Evolutionary conservation across 2,329 filamentous ascomycete species (phyloP), one percentile per base, ranked within the genome.

Genomic region (Pleomassaria siparia): DNA sequence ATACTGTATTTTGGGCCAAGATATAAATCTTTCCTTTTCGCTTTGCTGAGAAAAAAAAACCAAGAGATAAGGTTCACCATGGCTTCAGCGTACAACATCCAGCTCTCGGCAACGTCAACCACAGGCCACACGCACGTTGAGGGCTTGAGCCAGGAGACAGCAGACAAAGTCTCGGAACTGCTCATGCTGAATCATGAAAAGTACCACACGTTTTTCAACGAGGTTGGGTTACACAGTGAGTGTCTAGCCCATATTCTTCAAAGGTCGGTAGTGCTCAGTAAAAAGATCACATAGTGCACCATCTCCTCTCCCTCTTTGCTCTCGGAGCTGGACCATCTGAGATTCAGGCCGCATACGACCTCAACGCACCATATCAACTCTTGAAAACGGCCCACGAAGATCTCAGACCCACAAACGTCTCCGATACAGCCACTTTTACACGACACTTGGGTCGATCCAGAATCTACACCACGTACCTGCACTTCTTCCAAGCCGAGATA

Each of bases 321-420:
- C 40, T 64, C 18, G 60, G 60, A 7, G 61, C 55, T 13, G 50
- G 49, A 1, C 40, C 51, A 12, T 20, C 28, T 9, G 53, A 63
- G 44, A 47, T 64, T 12, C 47, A 57, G 13, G 43, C 37, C 9
- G 52, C 50, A 3, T 64, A 54, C 15, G 49, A 54, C 16, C 22
- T 50, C n/a, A 59, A 59, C 22, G 48, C 53, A 10, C 33, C 30
- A 9, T 63, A 59, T 13, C 61, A 64, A 42, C 37, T 80, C 7
- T 74, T 77, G 0, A 70, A 70, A 0, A 64, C 73, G 5, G 69
- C 76, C 0, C 58, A 75, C 1, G 75, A 83, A 40, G 58, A 76
- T 5, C 64, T 85, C 6, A 58, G 77, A 5, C 64, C 85, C 6
- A 58, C 77, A 5, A 76, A 54, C 7, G 21, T 47, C 13, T 37